Base-by-base conservation (phyloP, 306 rosid genomes). In the Cicer yamashitae region DNA sequence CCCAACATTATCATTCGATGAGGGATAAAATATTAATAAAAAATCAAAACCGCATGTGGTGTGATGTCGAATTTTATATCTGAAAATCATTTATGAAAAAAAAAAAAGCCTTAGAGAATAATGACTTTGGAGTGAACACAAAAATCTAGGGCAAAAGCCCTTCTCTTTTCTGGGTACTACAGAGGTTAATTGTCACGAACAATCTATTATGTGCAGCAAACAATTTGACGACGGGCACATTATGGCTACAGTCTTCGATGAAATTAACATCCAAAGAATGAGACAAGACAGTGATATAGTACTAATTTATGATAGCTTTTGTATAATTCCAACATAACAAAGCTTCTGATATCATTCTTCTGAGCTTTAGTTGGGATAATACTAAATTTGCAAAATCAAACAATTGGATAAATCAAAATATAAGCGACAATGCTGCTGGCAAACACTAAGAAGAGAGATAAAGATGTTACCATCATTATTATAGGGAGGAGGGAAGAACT, bases 401-500 rank as follows among this genome's bases (percentile, higher is more conserved):
- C 17, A 14, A 25, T 45, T 37, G 70, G 51, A 54, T 39, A 38
- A 72, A 67, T 54, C 70, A 77, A 72, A 12, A 53, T 56, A 43
- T 7, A 74, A 70, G 67, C 45, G 65, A 45, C 67, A 70, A 39
- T 70, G 22, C 38, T 14, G 59, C 53, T 15, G 64, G 63, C 5
- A 39, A 74, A 17, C 60, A 30, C 37, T 30, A 30, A 30, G 0
- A 73, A 73, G n/a, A 56, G 66, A 56, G 43, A 60, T 34, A 38
- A 58, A 52, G 37, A n/a, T 38, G 69, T 38, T 89, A 91, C 98
- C 98, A 22, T 94, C 68, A 17, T 90, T 78, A 0, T 58, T 43
- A 52, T 85, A 86, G 46, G 98, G 98, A 18, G 88, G 65, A 62
- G 98, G 88, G 82, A 88, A 94, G 91, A 91, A 94, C 81, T 94